Evolutionary conservation across 306 rosid genomes (phyloP), one percentile per base, ranked within the genome.

Genomic region (Castanea mollissima): DNA sequence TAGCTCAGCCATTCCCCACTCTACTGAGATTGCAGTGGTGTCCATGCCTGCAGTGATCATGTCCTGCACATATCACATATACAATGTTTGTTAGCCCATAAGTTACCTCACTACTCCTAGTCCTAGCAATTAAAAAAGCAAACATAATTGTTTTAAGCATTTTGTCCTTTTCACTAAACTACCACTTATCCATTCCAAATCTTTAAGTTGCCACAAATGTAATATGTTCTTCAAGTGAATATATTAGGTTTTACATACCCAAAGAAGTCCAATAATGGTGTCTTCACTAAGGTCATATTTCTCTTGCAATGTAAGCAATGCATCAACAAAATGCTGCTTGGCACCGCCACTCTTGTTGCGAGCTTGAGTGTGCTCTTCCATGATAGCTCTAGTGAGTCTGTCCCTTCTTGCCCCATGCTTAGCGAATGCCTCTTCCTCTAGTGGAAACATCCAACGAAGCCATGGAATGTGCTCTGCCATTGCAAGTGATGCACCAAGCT

Each of bases 1-100:
- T 23, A 94, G 58, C 84, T 94, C 97, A 0, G 98, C 97, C 97
- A 92, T 89, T 21, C 88, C 97, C 97, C 97, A 92, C 73, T 94
- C 98, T 11, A 77, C 93, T 2, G 92, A 82, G 4, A 92, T 92
- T 6, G 92, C 84, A 0, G 93, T 90, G 1, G 98, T 94, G 86
- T 95, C 97, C 91, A 84, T 91, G 46, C 99, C 97, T 2, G 99
- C 97, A 0, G 97, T 91, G 68, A 92, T 91, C 97, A 92, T 94
- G 71, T 94, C 97, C 98, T 94, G 65, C 72, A 19, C 29, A 73
- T 73, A 64, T 65, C 21, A 32, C 34, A 6, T 11, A 32, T 7
- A 13, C 6, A 32, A 6, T 25, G 14, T 32, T 65, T 23, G 6
- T 65, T 65, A 25, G 32, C 2, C 12, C 12, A 60, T 10, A 13